Evolutionary conservation across 768 basidiomycete genomes (phyloP), one percentile per base, ranked within the genome.

Genomic region (Leccinum arenicola): DNA sequence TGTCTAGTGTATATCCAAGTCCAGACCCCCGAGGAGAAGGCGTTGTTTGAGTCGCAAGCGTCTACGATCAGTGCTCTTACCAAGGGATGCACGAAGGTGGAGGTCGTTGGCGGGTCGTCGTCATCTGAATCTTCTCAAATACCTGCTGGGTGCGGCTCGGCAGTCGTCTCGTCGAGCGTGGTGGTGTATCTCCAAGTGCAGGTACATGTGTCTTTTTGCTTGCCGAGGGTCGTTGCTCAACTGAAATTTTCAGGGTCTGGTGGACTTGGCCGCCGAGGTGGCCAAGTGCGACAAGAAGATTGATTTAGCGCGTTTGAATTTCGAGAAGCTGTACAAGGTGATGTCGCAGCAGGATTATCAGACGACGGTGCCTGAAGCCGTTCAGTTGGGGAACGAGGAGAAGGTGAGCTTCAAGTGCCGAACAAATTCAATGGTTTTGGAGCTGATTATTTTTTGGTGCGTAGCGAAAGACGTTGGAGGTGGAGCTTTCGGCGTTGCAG

Each of bases 261-360:
- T 99, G 17, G 89, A 98, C 74, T 76, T 96, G 6, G 87, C 93
- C 50, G 84, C 83, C 2, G 96, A 98, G 74, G 89, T 97, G 49
- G 78, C 82, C 43, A 98, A 95, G 74, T 87, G 88, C 61, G 85
- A 93, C 69, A 98, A 97, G 84, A 97, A 95, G 75, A 81, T 91
- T 3, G 84, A 88, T 40, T 76, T 94, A 10, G 86, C 84, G 2
- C 78, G 80, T 54, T 62, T 90, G 53, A 88, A 84, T 63, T 75
- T 90, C 47, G 84, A 87, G 55, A 98, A 97, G 78, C 76, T 96
- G 38, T 64, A 76, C 59, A 95, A 94, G 73, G 70, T 85, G 17
- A 83, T 88, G 61, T 78, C 82, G 3, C 87, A 90, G 63, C 76
- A 86, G 1, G 89, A 91, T 66, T 97, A 98, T 70, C 83, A 83